Base-by-base conservation (phyloP, 108 stramenopile genomes). In the Cyclotella cryptica region DNA sequence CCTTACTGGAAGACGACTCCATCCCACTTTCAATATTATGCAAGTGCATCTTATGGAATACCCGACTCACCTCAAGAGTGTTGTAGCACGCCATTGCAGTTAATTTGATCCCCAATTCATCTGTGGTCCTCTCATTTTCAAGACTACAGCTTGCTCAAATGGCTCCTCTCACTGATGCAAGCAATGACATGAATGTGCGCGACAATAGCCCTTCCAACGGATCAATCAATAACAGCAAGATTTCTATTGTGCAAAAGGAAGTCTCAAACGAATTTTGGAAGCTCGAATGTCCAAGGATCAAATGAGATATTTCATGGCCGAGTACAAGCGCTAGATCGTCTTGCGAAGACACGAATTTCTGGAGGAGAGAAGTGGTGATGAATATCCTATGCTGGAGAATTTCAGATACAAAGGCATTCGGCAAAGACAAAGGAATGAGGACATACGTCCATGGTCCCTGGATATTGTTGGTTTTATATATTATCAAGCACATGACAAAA, bases 381-480 rank as follows among this genome's bases (percentile, higher is more conserved):
- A 96, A 96, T 47, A 93, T 86, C 24, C 86, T 85, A 65, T 88
- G 90, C 21, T 92, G 92, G n/a, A 96, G 72, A 40, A 96, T 88
- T 82, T 93, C 94, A 12, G 87, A 79, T 0, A 96, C 94, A 79
- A 93, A 96, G 22, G 94, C 92, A 77, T 93, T 96, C 8, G 94
- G 90, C 0, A 89, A 53, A 1, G 28, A 13, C 0, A 87, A 82
- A 22, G 89, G 82, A 1, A 91, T 76, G n/a, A 90, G 66, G 0
- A 92, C 66, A 68, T 86, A 90, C 39, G 65, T 62, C 88, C 88
- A 91, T 26, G n/a, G n/a, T 44, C 35, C 35, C 35, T 35, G 35
- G 35, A 6, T 35, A 55, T 8, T 54, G 59, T 42, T 60, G n/a
- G n/a, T n/a, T n/a, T n/a, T n/a, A n/a, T n/a, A n/a, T n/a, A n/a